These are phyloP conservation scores for Ephemerocybe angulata DNA, from an alignment of 768 basidiomycete species.

Conservation along the genomic window DNA sequence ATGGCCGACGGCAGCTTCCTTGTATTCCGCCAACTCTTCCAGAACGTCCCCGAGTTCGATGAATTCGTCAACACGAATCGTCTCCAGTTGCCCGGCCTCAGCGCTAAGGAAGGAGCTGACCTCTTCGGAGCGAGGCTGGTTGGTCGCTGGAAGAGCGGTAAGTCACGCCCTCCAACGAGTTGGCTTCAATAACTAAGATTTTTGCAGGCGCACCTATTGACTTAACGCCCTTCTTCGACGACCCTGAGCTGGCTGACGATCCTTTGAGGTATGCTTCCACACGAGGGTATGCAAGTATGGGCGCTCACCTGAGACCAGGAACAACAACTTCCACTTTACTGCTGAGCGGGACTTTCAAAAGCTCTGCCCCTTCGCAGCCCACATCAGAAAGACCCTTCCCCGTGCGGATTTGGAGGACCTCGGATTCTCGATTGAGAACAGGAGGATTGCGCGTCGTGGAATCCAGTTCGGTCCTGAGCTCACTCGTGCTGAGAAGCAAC, in stretches of 20 bases:
- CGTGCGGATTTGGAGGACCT: conserved; percentile 38
- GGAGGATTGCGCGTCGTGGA: conserved; percentile 45
- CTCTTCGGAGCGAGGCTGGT: conserved; percentile 51
- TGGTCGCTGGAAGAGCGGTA: conserved; percentile 55
- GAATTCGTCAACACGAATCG: conserved; percentile 41
- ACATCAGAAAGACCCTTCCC: conserved; percentile 45
- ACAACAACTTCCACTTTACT: conserved; percentile 41
- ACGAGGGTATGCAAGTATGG: background rate
- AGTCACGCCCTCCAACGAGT: conserved; percentile 14
- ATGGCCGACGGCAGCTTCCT: conserved; percentile 50
- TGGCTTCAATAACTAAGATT: too few relatives aligned
- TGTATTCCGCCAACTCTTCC: conserved; percentile 48
- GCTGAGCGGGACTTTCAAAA: conserved; percentile 31
- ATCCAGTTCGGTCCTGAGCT: conserved; percentile 53
- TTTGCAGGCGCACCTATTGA: conserved; percentile 43
- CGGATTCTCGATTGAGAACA: conserved; percentile 22
- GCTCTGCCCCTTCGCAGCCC: conserved; percentile 46
- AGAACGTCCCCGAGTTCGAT: conserved; percentile 51
- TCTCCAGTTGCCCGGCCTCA: conserved; percentile 27
- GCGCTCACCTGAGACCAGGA: conserved; percentile 22
- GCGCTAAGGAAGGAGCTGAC: conserved; percentile 38
- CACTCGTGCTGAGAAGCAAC: conserved; percentile 31
- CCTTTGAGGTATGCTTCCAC: conserved; percentile 25
- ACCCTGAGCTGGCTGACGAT: conserved; percentile 33
- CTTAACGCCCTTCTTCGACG: conserved; percentile 40